Percentiles rank a stretch among this genome's conserved stretches.
Evolutionary conservation across 2,329 filamentous ascomycete species (phyloP).

Genomic region (Lachnellula willkommii): DNA sequence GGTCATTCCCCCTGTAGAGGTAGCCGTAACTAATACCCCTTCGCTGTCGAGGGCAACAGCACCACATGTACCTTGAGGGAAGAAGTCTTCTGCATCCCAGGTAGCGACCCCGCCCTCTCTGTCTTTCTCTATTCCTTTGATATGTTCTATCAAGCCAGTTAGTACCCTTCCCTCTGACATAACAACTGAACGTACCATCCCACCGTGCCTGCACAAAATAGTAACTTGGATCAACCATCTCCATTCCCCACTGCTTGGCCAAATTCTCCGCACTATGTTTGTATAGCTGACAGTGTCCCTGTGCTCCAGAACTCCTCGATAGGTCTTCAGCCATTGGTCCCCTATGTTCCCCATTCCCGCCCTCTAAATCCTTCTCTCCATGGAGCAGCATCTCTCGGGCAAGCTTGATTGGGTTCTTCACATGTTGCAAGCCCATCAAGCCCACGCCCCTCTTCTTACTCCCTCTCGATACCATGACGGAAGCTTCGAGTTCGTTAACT

Average conservation of each 20-base stretch:
- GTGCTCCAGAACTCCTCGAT: slow-evolving; percentile 37
- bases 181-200: slow-evolving; percentile 47
- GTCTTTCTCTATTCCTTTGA: slow-evolving; percentile 49
- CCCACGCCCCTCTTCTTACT: slow-evolving; percentile 72
- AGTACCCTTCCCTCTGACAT: not conserved
- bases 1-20: slow-evolving; percentile 71
- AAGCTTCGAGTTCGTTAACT: slow-evolving; percentile 79
- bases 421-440: slow-evolving; percentile 64
- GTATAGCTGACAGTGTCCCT: slow-evolving; percentile 65
- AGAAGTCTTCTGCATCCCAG: slow-evolving; percentile 59
- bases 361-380: slow-evolving; percentile 56
- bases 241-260: slow-evolving; percentile 62
- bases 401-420: slow-evolving; percentile 75
- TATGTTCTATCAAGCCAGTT: slow-evolving; percentile 45
- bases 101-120: slow-evolving; percentile 39
- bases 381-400: slow-evolving; percentile 65
- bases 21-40: slow-evolving; percentile 65
- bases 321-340: slow-evolving; percentile 18
- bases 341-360: slow-evolving; percentile 34
- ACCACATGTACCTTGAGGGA: slow-evolving; percentile 80
- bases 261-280: slow-evolving; percentile 65
- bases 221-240: slow-evolving; percentile 61
- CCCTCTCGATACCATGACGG: slow-evolving; percentile 74
- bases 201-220: slow-evolving; percentile 75
- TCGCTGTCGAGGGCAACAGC: slow-evolving; percentile 75